phyloP scores from a whole-genome alignment of 345 rosid genomes.

The Syzygium grande region DNA sequence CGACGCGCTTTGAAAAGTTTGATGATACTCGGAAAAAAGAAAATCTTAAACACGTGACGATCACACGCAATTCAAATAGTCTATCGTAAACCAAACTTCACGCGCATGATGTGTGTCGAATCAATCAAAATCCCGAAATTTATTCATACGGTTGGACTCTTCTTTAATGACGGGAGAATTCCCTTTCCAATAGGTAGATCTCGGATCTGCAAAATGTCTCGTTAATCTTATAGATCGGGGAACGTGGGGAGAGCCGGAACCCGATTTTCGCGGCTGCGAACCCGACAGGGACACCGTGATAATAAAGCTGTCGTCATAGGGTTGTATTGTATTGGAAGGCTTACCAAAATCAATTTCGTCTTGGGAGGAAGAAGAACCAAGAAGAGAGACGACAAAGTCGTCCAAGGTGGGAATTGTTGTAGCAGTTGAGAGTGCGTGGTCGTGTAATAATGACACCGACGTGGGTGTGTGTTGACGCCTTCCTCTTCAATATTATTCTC shows the following conservation, averaged over 20 bases:
- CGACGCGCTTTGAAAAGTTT: neutral
- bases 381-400: neutral
- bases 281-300: neutral
- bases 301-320: neutral
- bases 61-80: neutral
- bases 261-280: neutral
- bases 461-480: neutral
- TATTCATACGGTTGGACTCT: too few species aligned
- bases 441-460: neutral
- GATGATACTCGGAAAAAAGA: neutral
- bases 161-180: neutral
- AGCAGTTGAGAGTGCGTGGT: neutral
- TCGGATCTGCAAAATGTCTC: neutral
- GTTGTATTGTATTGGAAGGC: neutral
- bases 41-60: neutral
- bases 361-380: neutral
- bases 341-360: neutral
- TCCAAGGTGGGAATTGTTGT: neutral
- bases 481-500: neutral
- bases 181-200: fast-evolving
- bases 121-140: neutral
- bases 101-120: neutral
- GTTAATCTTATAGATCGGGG: too few species aligned
- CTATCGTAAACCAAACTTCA: neutral
- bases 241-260: neutral